Evolutionary conservation across 164 flowering plant species (phyloP).

Genomic region (Vitis vinifera): DNA sequence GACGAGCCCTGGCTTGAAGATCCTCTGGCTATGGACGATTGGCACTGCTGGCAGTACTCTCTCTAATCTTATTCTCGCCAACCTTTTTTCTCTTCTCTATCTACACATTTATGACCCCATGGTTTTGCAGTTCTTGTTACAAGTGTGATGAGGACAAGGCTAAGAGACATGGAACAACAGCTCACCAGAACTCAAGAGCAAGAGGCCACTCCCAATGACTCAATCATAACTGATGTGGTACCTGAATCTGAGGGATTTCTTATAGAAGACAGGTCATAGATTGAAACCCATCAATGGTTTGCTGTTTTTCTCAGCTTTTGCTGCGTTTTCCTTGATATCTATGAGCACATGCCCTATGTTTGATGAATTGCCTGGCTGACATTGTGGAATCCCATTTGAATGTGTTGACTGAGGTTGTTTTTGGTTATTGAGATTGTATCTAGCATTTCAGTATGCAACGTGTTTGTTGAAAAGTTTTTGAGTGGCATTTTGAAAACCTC

Average conservation of each 20-base stretch:
- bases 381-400: not conserved
- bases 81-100: not conserved
- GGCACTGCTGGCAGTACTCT: slow-evolving; percentile 64
- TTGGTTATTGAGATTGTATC: not conserved
- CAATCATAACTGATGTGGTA: slow-evolving; percentile 11
- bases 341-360: slow-evolving; percentile 14
- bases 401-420: not conserved
- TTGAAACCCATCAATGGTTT: slow-evolving; percentile 1
- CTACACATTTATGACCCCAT: not conserved
- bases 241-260: slow-evolving; percentile 12
- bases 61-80: not conserved
- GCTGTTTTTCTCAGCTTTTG: not conserved
- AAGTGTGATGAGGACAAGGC: slow-evolving; percentile 44
- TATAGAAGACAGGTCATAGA: slow-evolving; percentile 17
- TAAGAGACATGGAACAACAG: slow-evolving; percentile 55
- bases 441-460: no score
- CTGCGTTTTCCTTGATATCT: not conserved
- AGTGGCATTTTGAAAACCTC: no score
- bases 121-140: slow-evolving; percentile 50
- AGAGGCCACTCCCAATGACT: slow-evolving; percentile 8
- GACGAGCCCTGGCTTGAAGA: slow-evolving; percentile 65
- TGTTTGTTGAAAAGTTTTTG: no score
- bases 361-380: slow-evolving; percentile 19
- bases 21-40: slow-evolving; percentile 74
- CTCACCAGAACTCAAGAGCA: slow-evolving; percentile 33